phyloP scores from a whole-genome alignment of 169 alveolate genomes.

The Cyclospora cayetanensis region DNA sequence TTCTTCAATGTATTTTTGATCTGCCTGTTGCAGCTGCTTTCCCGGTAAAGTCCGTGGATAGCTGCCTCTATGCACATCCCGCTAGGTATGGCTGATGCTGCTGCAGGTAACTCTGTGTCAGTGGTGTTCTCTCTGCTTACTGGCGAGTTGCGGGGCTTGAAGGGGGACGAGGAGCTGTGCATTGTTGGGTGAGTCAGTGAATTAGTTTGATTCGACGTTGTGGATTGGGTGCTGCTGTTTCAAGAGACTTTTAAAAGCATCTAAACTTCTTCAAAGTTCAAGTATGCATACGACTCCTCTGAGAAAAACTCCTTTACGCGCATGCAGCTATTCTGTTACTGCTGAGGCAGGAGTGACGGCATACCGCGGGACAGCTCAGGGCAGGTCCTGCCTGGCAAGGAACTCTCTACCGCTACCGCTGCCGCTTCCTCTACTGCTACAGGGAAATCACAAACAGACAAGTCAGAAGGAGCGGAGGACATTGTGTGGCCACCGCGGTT shows the following conservation, averaged over 20 bases:
- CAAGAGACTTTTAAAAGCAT: no score
- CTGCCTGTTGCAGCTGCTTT: not conserved
- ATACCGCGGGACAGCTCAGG: not conserved
- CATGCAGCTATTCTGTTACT: no score
- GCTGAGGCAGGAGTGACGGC: not conserved
- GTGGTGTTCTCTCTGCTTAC: not conserved
- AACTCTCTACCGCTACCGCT: not conserved
- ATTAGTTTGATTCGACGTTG: no score
- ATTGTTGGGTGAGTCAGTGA: not conserved
- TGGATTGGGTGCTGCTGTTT: not conserved
- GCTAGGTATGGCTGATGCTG: not conserved
- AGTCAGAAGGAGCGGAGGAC: not conserved
- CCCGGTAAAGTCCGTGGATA: not conserved
- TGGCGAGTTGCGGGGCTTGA: not conserved
- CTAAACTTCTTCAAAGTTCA: no score
- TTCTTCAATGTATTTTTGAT: not conserved
- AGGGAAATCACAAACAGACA: not conserved
- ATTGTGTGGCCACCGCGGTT: slow-evolving; percentile 28
- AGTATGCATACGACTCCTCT: no score
- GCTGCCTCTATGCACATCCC: not conserved
- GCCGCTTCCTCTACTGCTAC: not conserved
- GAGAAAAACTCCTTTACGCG: no score
- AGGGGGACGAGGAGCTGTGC: not conserved
- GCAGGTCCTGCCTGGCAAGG: not conserved
- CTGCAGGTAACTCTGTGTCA: not conserved